Percentiles rank a stretch among this genome's conserved stretches.
Evolutionary conservation across 257 asterid species (phyloP).

Genomic region (Petunia secreta): DNA sequence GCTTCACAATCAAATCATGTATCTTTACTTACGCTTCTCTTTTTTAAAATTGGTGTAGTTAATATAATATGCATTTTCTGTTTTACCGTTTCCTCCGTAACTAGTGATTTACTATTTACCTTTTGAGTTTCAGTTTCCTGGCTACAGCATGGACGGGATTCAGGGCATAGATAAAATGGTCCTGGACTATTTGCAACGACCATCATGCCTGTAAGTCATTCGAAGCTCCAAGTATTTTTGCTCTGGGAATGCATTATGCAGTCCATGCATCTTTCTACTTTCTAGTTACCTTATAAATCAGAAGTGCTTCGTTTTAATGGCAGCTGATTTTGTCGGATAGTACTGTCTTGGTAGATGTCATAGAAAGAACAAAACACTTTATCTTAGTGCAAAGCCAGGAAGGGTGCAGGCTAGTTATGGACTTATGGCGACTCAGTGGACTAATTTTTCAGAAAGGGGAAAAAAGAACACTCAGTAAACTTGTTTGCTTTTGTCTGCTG

Average conservation of each 20-base stretch:
- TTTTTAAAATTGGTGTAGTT: slow-evolving; percentile 12
- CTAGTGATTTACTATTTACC: slow-evolving; percentile 1
- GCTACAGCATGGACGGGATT: slow-evolving; percentile 45
- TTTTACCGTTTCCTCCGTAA: not conserved
- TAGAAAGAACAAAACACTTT: not conserved
- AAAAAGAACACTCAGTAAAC: not conserved
- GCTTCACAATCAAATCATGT: slow-evolving; percentile 49
- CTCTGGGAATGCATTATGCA: not conserved
- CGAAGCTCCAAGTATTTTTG: slow-evolving; percentile 23
- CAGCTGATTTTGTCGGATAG: not conserved
- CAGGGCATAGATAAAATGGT: slow-evolving; percentile 49
- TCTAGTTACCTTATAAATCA: slow-evolving; percentile 1
- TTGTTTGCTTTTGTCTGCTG: not conserved
- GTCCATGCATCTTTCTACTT: slow-evolving; percentile 1
- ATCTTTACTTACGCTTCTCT: not conserved
- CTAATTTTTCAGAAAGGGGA: not conserved
- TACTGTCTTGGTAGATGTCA: not conserved
- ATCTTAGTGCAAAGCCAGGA: not conserved
- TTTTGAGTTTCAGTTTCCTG: slow-evolving; percentile 53
- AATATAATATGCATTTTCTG: slow-evolving; percentile 1
- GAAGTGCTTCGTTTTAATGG: not conserved
- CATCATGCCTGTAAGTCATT: slow-evolving; percentile 64
- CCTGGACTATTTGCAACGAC: slow-evolving; percentile 65
- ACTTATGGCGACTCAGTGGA: not conserved
- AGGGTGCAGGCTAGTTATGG: not conserved